Evolutionary conservation across 2,329 filamentous ascomycete genomes (phyloP).

Genomic region (Orbilia brochopaga): DNA sequence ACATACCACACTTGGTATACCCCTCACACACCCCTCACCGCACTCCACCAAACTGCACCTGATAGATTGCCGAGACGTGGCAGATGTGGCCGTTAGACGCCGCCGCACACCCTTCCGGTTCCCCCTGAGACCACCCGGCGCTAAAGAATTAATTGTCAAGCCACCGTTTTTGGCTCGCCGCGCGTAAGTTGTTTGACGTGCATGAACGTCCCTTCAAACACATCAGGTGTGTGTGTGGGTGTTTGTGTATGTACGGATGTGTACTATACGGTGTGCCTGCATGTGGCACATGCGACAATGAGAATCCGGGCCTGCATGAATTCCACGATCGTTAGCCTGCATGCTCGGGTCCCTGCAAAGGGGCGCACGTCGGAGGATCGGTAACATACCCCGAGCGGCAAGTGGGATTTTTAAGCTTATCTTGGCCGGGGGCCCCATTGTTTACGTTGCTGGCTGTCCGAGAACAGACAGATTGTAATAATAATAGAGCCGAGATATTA

Average conservation of each 20-base stretch:
- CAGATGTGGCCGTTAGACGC: conserved; percentile 40
- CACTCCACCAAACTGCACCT: conserved; percentile 28
- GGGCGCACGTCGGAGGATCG: neutral
- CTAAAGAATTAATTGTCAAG: conserved; percentile 37
- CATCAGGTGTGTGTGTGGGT: conserved; percentile 7
- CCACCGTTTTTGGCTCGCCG: conserved; percentile 42
- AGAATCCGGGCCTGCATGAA: conserved; percentile 7
- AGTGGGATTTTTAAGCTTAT: conserved; percentile 11
- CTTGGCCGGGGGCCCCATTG: neutral
- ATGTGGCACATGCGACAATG: neutral
- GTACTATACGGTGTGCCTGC: neutral
- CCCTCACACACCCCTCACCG: neutral
- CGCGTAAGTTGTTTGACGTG: conserved; percentile 50
- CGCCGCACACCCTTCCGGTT: conserved; percentile 49
- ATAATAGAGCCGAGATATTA: neutral
- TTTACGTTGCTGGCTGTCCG: neutral
- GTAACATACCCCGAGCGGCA: neutral
- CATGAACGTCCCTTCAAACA: conserved; percentile 42
- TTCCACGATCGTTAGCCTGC: neutral
- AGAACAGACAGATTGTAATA: neutral
- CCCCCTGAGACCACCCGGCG: conserved; percentile 46
- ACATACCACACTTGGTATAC: no score
- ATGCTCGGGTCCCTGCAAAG: neutral
- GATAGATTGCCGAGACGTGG: conserved; percentile 12
- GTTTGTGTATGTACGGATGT: neutral